Percentiles rank a stretch among this genome's conserved stretches.
Conservation (phyloP, 495 filamentous ascomycete species). For the Melanomma pulvis-pyrius region DNA sequence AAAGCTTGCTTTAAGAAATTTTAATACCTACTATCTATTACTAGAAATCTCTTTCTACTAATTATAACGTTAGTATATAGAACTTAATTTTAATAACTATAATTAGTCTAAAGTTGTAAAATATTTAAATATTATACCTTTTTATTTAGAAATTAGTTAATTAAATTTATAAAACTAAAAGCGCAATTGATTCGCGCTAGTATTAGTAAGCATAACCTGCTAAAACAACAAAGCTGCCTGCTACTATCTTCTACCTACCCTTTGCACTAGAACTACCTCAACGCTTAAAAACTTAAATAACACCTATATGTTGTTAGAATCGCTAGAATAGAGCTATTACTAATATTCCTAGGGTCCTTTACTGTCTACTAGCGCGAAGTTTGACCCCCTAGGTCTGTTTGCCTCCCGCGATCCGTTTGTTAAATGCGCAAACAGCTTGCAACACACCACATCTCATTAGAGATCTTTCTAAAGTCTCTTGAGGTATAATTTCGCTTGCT, state of each 20-base stretch:
- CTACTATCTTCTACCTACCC: background rate
- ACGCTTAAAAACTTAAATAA: background rate
- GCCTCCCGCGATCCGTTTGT: background rate
- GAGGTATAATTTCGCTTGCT: background rate
- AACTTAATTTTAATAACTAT: too few species aligned
- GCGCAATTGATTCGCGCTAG: too few species aligned
- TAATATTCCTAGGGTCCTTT: slow-evolving; percentile 9
- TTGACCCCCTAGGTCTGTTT: background rate
- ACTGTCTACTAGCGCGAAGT: background rate
- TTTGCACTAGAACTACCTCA: background rate
- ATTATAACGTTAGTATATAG: too few species aligned
- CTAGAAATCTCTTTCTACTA: too few species aligned
- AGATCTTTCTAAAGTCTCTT: background rate
- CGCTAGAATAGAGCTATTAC: background rate
- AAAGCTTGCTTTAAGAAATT: too few species aligned
- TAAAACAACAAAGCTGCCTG: background rate
- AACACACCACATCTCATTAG: background rate
- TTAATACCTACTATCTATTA: too few species aligned
- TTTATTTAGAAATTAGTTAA: too few species aligned
- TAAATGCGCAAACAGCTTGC: background rate
- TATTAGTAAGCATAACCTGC: too few species aligned
- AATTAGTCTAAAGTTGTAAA: too few species aligned
- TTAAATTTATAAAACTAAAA: too few species aligned
- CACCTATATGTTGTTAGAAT: slow-evolving; percentile 1
- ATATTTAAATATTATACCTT: too few species aligned